These are phyloP conservation scores for Mucor mucedo DNA, from an alignment of 371 early-diverging fungal species.

Conservation along the genomic window DNA sequence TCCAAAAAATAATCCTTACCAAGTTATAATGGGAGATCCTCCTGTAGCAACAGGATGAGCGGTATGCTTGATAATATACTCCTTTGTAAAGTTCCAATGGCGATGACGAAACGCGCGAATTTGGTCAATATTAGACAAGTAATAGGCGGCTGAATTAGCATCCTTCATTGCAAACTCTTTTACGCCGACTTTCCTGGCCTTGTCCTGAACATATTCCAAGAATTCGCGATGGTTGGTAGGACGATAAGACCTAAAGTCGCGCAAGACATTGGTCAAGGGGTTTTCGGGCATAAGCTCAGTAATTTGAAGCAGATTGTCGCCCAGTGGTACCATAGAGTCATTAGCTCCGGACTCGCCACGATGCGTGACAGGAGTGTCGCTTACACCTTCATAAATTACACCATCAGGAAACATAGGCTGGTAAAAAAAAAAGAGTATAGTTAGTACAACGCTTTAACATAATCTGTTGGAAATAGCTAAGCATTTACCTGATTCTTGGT, in stretches of 20 bases:
- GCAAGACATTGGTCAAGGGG: slow-evolving; percentile 76
- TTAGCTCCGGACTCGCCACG: slow-evolving; percentile 90
- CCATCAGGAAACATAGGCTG: slow-evolving; percentile 88
- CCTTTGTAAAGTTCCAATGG: slow-evolving; percentile 90
- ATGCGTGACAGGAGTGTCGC: slow-evolving; percentile 64
- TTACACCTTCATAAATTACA: slow-evolving; percentile 81
- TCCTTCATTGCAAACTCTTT: slow-evolving; percentile 59
- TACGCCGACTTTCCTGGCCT: slow-evolving; percentile 48
- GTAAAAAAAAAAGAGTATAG: neutral
- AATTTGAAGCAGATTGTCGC: slow-evolving; percentile 83
- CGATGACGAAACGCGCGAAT: slow-evolving; percentile 85
- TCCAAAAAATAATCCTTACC: slow-evolving; percentile 24
- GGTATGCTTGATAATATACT: slow-evolving; percentile 81
- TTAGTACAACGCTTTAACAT: neutral
- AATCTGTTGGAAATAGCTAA: neutral
- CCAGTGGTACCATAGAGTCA: slow-evolving; percentile 85
- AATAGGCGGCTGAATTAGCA: slow-evolving; percentile 65
- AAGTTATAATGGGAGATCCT: slow-evolving; percentile 65
- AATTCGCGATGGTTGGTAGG: slow-evolving; percentile 81
- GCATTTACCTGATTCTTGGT: slow-evolving; percentile 71
- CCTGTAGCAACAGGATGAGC: slow-evolving; percentile 77
- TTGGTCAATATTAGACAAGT: slow-evolving; percentile 81
- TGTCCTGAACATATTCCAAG: slow-evolving; percentile 67
- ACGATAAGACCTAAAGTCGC: slow-evolving; percentile 80
- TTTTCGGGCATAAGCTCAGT: slow-evolving; percentile 82